Evolutionary conservation across 1,139 yeast genomes (phyloP), one percentile per base, ranked within the genome.

Genomic region (Kluyveromyces sp.): DNA sequence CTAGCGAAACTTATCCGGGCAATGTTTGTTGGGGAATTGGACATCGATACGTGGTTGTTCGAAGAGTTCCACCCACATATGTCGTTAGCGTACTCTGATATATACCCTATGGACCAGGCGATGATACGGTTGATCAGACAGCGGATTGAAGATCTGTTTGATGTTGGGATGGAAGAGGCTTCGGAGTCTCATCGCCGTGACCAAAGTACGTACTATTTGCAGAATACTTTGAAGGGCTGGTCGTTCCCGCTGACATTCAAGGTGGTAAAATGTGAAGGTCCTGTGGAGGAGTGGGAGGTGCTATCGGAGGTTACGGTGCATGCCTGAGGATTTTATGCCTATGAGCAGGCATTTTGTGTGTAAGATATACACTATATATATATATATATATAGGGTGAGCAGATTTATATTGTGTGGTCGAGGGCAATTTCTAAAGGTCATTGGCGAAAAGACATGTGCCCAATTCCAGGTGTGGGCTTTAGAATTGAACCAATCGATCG

Each of bases 231-330:
- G 8, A 37, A 47, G 3, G 45, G 58, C 2, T 50, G 66, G 66
- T 52, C 55, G 33, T 42, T 58, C 15, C 64, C 65, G 6, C 92
- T 94, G 0, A 77, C 81, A 2, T 70, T 86, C 55, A 78, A 82
- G 53, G 72, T 86, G 44, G 88, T 86, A 4, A 68, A 72, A 8
- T 83, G 92, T 59, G 89, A 82, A 56, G 95, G 95, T 0, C 85
- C 82, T 6, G 83, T 83, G 2, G 74, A 71, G 42, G 79, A 82
- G 48, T 86, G 95, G 95, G 67, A 75, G 39, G 77, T 75, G 1
- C 68, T 85, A 51, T 41, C 43, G 7, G 39, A 41, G 94, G 92
- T 0, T 70, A 45, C 75, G 45, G 79, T 74, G 4, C 81, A 77
- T 55, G 46, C 40, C 4, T 48, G 34, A 38, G 8, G 32, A 30